Percentiles rank a stretch among this genome's conserved stretches.
phyloP scores from a whole-genome alignment of 1,139 yeast species.

The Casaregolazyma suthepensis region DNA sequence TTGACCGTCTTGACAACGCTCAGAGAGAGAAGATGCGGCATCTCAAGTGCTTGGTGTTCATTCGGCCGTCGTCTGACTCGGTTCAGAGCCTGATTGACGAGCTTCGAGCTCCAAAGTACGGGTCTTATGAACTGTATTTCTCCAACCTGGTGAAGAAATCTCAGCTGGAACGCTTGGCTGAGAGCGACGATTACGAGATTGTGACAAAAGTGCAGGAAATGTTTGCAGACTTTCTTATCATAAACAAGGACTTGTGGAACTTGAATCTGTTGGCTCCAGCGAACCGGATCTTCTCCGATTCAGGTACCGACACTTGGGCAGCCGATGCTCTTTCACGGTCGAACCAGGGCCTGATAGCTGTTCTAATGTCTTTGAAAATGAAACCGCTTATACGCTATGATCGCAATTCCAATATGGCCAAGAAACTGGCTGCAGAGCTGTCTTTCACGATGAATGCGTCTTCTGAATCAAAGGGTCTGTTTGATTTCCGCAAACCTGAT shows the following conservation, averaged over 20 bases:
- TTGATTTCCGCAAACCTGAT: slow-evolving; percentile 58
- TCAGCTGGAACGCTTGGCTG: slow-evolving; percentile 80
- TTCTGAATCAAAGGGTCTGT: slow-evolving; percentile 43
- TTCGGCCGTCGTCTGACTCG: slow-evolving; percentile 66
- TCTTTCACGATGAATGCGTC: slow-evolving; percentile 26
- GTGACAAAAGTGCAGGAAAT: slow-evolving; percentile 72
- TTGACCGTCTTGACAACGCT: slow-evolving; percentile 64
- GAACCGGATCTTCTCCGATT: slow-evolving; percentile 25
- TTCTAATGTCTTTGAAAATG: slow-evolving; percentile 64
- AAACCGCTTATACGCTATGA: slow-evolving; percentile 79
- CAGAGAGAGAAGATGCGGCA: slow-evolving; percentile 73
- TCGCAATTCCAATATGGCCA: slow-evolving; percentile 53
- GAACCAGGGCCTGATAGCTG: slow-evolving; percentile 51
- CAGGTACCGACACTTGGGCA: slow-evolving; percentile 40
- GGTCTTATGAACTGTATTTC: slow-evolving; percentile 66
- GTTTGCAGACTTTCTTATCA: slow-evolving; percentile 73
- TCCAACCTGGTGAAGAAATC: slow-evolving; percentile 68
- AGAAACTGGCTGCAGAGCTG: slow-evolving; percentile 66
- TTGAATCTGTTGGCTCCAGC: slow-evolving; percentile 33
- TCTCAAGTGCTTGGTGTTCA: slow-evolving; percentile 71
- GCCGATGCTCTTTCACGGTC: slow-evolving; percentile 43
- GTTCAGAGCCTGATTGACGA: slow-evolving; percentile 58
- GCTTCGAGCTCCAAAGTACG: slow-evolving; percentile 70
- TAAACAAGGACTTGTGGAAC: slow-evolving; percentile 63
- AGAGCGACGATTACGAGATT: slow-evolving; percentile 79